phyloP scores from a whole-genome alignment of 768 basidiomycete genomes.

The Lentinula raphanica region DNA sequence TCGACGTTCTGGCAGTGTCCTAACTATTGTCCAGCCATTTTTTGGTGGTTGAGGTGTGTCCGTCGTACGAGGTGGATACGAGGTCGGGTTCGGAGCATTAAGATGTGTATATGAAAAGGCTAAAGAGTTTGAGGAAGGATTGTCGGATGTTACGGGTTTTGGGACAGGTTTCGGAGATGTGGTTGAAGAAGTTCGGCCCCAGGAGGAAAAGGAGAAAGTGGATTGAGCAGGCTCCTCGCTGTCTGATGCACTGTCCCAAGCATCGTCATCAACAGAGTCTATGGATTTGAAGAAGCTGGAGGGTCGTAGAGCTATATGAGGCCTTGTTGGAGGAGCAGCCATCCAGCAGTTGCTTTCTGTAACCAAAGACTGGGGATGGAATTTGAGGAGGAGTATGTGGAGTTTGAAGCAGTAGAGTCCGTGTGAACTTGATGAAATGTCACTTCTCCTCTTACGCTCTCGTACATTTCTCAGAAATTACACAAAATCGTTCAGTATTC shows the following conservation, averaged over 20 bases:
- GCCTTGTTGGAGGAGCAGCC: conserved; percentile 64
- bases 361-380: background rate
- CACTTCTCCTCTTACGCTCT: background rate
- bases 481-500: background rate
- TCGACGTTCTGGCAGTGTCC: conserved; percentile 22
- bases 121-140: conserved; percentile 61
- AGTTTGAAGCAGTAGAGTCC: background rate
- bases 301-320: conserved; percentile 63
- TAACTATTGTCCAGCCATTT: conserved; percentile 77
- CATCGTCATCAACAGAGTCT: conserved; percentile 84
- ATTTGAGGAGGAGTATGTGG: background rate
- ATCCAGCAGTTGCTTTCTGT: conserved; percentile 19
- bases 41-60: conserved; percentile 34
- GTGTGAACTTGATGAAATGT: conserved; percentile 4
- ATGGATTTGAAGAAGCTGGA: conserved; percentile 36
- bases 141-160: conserved; percentile 34
- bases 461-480: background rate
- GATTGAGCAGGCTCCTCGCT: conserved; percentile 62
- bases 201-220: conserved; percentile 44
- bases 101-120: conserved; percentile 82
- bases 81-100: conserved; percentile 66
- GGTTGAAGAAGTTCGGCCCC: conserved; percentile 33
- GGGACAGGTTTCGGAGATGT: conserved; percentile 56
- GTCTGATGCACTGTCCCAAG: conserved; percentile 81
- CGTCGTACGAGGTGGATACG: conserved; percentile 60